phyloP scores from a whole-genome alignment of 2,329 filamentous ascomycete species.

The Scedosporium minutisporum region DNA sequence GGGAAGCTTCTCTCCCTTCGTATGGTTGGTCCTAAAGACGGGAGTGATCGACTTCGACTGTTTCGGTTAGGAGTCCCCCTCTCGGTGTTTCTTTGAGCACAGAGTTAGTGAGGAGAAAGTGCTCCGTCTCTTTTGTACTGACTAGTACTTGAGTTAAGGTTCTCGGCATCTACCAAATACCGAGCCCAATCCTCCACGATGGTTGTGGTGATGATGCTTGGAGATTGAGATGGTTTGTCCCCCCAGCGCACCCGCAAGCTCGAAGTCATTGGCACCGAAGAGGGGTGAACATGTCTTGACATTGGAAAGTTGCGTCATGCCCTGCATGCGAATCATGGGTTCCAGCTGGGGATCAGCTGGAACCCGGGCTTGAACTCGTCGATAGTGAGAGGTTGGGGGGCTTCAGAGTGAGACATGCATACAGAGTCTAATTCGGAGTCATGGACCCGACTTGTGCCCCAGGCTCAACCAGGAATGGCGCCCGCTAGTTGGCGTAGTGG shows the following conservation, averaged over 20 bases:
- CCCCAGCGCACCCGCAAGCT: not conserved
- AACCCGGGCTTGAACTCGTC: not conserved
- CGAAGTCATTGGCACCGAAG: not conserved
- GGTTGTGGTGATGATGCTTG: too few species aligned
- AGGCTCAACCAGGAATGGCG: not conserved
- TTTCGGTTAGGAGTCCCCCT: not conserved
- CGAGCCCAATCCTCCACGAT: not conserved
- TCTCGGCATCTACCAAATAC: not conserved
- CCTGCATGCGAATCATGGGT: not conserved
- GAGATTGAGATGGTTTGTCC: too few species aligned
- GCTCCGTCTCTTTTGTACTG: not conserved
- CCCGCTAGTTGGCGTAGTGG: not conserved
- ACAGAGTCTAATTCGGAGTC: not conserved
- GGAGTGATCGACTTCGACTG: not conserved
- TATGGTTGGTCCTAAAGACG: not conserved
- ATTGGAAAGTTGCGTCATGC: not conserved
- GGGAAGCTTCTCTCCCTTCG: not conserved
- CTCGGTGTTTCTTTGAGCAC: not conserved
- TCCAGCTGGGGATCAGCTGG: not conserved
- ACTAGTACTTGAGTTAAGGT: not conserved
- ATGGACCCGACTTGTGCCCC: not conserved
- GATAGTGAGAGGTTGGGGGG: not conserved
- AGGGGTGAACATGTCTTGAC: not conserved
- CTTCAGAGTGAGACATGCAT: slow-evolving; percentile 2
- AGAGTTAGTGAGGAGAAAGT: not conserved